These are phyloP conservation scores for Entomortierella lignicola DNA, from an alignment of 192 early-diverging fungal genomes.

Conservation along the genomic window DNA sequence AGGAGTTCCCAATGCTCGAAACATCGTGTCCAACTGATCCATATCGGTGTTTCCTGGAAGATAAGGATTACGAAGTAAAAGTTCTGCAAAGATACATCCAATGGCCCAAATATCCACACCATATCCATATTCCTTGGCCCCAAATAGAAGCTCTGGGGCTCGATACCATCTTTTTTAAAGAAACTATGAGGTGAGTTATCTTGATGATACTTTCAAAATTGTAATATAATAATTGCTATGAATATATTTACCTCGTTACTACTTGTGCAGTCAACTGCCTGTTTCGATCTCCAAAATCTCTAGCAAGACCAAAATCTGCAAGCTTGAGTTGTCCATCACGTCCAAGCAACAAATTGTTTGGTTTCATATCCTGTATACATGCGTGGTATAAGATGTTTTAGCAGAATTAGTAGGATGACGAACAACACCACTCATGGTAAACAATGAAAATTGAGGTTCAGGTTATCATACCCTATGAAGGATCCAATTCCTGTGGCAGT, in stretches of 20 bases:
- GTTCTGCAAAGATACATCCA: conserved; percentile 98
- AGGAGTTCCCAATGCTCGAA: conserved; percentile 85
- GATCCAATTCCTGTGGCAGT: conserved; percentile 91
- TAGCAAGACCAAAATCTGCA: conserved; percentile 98
- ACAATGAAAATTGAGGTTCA: neutral
- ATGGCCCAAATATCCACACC: conserved; percentile 97
- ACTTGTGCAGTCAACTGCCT: conserved; percentile 93
- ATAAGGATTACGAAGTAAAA: conserved; percentile 92
- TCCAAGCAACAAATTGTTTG: conserved; percentile 86
- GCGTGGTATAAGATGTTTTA: too few species aligned
- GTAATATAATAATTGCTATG: neutral
- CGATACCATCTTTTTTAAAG: conserved; percentile 87
- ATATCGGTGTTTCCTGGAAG: conserved; percentile 86
- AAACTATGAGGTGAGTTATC: neutral
- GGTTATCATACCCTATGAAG: conserved; percentile 77
- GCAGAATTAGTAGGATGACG: neutral
- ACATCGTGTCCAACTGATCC: conserved; percentile 81
- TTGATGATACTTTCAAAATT: neutral
- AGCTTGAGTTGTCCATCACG: conserved; percentile 93
- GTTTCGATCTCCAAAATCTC: conserved; percentile 88
- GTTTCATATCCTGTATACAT: conserved; percentile 79
- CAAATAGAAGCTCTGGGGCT: conserved; percentile 93
- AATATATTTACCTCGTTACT: conserved; percentile 75
- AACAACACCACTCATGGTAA: neutral
- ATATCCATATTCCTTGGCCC: conserved; percentile 87